phyloP scores from a whole-genome alignment of 139 green algal genomes.

The Chlorella sp. region DNA sequence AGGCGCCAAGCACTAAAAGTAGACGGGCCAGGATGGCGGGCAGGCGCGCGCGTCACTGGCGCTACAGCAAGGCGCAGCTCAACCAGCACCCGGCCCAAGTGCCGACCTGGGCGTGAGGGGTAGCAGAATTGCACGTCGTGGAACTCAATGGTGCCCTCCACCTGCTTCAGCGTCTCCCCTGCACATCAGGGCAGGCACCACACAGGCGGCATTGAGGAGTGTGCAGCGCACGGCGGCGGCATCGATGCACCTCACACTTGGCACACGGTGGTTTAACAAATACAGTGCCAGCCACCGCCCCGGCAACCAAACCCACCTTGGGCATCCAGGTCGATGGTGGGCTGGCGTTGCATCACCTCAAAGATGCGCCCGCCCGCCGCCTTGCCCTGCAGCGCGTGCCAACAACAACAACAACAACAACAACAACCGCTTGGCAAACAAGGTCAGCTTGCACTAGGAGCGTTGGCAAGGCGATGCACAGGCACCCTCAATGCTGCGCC shows the following conservation, averaged over 20 bases:
- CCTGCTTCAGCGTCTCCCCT: constrained; percentile 25
- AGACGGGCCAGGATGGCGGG: background rate
- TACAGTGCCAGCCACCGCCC: background rate
- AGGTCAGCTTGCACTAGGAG: too few relatives aligned
- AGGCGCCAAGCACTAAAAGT: background rate
- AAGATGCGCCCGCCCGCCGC: constrained; percentile 69
- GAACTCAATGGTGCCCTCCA: constrained; percentile 67
- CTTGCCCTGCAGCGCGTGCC: constrained; percentile 40
- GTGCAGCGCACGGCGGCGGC: background rate
- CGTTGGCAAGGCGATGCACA: too few relatives aligned
- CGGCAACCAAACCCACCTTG: background rate
- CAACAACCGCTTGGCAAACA: too few relatives aligned
- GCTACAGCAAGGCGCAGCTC: too few relatives aligned
- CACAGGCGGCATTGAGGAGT: background rate
- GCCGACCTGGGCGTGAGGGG: constrained; percentile 53
- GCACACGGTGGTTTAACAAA: background rate
- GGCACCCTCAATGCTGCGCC: too few relatives aligned
- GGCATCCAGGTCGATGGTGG: constrained; percentile 55
- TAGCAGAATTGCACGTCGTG: constrained; percentile 80
- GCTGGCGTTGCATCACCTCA: constrained; percentile 67
- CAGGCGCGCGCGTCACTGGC: too few relatives aligned
- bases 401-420: too few relatives aligned
- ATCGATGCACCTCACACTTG: too few relatives aligned
- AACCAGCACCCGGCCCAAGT: background rate
- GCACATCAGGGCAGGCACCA: too few relatives aligned